These are phyloP conservation scores for Sporothrix variecibatus DNA, from an alignment of 2,329 filamentous ascomycete species.

Conservation along the genomic window DNA sequence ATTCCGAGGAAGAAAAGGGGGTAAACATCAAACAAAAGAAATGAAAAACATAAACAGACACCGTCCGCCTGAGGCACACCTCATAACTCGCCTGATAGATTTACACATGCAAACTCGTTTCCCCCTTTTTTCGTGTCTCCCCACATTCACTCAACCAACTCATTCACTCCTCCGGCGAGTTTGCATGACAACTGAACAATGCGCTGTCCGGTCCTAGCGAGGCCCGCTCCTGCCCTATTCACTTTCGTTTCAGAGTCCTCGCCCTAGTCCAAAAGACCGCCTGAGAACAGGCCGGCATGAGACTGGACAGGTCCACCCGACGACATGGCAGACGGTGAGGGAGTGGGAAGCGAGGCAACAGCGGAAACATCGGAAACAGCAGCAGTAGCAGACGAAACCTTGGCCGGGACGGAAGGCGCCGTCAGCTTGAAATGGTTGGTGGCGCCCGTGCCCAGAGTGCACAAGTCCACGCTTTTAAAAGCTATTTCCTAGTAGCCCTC, in stretches of 20 bases:
- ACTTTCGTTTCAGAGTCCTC: neutral
- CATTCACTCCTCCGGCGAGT: neutral
- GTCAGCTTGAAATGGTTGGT: constrained; percentile 16
- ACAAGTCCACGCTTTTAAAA: constrained; percentile 23
- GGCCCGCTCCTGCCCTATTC: neutral
- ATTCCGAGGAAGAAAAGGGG: neutral
- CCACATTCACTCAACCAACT: neutral
- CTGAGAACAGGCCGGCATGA: neutral
- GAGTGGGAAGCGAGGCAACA: neutral
- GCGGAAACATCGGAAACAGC: neutral
- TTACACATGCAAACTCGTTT: constrained; percentile 18
- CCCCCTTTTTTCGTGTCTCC: neutral
- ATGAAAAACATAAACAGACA: neutral
- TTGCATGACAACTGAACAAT: neutral
- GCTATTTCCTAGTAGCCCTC: constrained; percentile 56
- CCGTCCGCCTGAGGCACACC: neutral
- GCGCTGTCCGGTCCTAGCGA: neutral
- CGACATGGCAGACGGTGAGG: neutral
- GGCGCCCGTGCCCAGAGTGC: neutral
- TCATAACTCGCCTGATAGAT: neutral
- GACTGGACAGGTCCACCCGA: neutral
- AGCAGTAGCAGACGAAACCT: neutral
- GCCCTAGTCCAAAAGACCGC: neutral
- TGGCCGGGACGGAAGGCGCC: neutral
- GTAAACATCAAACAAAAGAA: constrained; percentile 1